A percentile compares a stretch with the other conserved stretches of the same genome.
These are phyloP conservation scores for Podila minutissima DNA, from an alignment of 192 early-diverging fungal genomes.

Conservation along the genomic window DNA sequence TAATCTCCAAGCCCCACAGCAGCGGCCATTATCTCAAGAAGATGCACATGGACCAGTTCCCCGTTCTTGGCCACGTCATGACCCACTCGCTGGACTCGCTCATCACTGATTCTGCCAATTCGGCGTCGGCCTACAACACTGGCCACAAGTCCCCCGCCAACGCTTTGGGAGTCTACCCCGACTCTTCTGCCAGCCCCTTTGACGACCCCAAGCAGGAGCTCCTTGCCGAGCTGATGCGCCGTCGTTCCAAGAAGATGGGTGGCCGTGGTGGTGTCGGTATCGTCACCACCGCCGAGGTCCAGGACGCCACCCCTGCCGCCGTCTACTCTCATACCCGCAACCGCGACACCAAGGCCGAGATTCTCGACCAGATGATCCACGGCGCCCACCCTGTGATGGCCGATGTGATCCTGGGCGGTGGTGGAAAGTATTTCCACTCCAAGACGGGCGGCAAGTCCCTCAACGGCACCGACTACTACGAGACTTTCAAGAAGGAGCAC, in stretches of 20 bases:
- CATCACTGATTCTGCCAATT: constrained; percentile 73
- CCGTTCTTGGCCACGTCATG: constrained; percentile 55
- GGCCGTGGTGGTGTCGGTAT: constrained; percentile 61
- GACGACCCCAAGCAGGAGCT: constrained; percentile 70
- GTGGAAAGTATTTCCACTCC: constrained; percentile 60
- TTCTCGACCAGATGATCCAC: constrained; percentile 62
- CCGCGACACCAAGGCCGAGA: constrained; percentile 53
- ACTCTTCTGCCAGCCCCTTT: constrained; percentile 60
- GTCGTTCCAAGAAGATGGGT: constrained; percentile 55
- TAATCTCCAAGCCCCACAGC: constrained; percentile 56
- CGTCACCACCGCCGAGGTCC: constrained; percentile 62
- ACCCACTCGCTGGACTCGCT: constrained; percentile 68
- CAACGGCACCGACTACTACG: constrained; percentile 56
- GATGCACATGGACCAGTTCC: constrained; percentile 53
- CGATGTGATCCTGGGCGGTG: constrained; percentile 68
- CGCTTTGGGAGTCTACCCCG: constrained; percentile 63
- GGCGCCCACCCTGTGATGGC: constrained; percentile 54
- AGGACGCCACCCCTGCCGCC: constrained; percentile 72
- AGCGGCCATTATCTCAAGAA: constrained; percentile 58
- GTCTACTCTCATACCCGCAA: constrained; percentile 63
- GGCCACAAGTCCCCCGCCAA: constrained; percentile 63
- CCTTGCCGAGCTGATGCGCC: constrained; percentile 63
- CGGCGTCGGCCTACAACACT: constrained; percentile 62
- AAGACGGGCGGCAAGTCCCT: constrained; percentile 25
- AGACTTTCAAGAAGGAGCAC: constrained; percentile 38